Base-by-base conservation (phyloP, 2,329 filamentous ascomycete genomes). In the Bimuria novae-zelandiae region DNA sequence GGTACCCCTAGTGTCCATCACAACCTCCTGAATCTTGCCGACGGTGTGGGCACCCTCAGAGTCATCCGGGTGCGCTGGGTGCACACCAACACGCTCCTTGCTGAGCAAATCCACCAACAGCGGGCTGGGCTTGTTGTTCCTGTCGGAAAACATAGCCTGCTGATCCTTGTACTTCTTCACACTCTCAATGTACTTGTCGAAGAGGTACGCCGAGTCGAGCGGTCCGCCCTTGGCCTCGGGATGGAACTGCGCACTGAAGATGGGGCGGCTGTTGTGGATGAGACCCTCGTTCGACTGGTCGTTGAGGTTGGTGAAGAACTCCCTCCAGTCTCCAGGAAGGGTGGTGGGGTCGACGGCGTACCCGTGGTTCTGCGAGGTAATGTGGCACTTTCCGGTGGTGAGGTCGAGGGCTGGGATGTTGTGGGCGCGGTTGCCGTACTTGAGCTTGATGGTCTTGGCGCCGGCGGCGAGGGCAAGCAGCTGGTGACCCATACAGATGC, bases 191-290 rank as follows among this genome's bases (percentile, higher is more conserved):
- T 97, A 99, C 80, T 90, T 91, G 77, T 99, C 94, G 70, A 99
- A 99, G 55, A 99, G 83, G 78, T 96, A 97, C 2, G 90, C 87
- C 60, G 90, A 95, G 80, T 99, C 94, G 78, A 96, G 89, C 49
- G 94, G 94, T 49, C 94, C 94, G 56, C 94, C 94, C 82, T 96
- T 96, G 64, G 94, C 94, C 79, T 99, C 94, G 14, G 94, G 94
- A 74, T 99, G 94, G 86, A 99, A 99, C 77, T 99, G 94, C 21
- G 92, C 96, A 60, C 90, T 93, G 84, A 99, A 97, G 74, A 99
- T 99, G 58, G 94, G 94, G 30, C 93, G 90, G 53, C 89, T 89
- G 78, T 89, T 92, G 84, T 99, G 94, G 74, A 97, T 92, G 86
- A 99, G 91, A 55, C 89, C 93, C 81, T 99, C 94, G 76, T 99